Evolutionary conservation across 2,329 filamentous ascomycete species (phyloP).

Genomic region (Malbranchea zuffiana): DNA sequence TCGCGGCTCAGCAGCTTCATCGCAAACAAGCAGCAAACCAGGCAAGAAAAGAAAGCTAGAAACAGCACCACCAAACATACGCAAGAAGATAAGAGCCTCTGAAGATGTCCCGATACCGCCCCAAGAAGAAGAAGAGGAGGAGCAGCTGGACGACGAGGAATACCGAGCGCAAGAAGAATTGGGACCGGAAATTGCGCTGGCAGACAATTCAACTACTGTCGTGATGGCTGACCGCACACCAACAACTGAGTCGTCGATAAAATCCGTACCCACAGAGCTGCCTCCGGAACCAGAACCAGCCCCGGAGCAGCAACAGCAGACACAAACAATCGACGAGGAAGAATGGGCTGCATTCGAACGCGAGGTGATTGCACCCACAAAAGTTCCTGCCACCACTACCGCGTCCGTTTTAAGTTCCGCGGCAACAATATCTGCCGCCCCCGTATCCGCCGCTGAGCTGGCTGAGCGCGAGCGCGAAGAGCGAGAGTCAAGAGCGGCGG

Average conservation of each 20-base stretch:
- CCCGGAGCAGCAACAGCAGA: slow-evolving; percentile 6
- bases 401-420: slow-evolving; percentile 27
- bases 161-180: slow-evolving; percentile 13
- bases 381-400: slow-evolving; percentile 23
- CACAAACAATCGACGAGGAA: slow-evolving; percentile 52
- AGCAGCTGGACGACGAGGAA: slow-evolving; percentile 1
- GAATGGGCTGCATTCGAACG: slow-evolving; percentile 84
- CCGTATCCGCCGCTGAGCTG: slow-evolving; percentile 53
- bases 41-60: slow-evolving; percentile 48
- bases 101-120: slow-evolving; percentile 16
- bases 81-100: slow-evolving; percentile 34
- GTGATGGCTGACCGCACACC: neutral
- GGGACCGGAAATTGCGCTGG: slow-evolving; percentile 20
- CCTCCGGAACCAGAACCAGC: neutral
- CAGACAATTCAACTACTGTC: slow-evolving; percentile 5
- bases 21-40: slow-evolving; percentile 36
- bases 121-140: slow-evolving; percentile 17
- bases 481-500: slow-evolving; percentile 30
- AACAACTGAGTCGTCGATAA: neutral
- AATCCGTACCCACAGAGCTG: slow-evolving; percentile 8
- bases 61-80: slow-evolving; percentile 28
- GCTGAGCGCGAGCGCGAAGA: slow-evolving; percentile 44
- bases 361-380: slow-evolving; percentile 51
- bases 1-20: slow-evolving; percentile 57
- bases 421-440: slow-evolving; percentile 58